These are phyloP conservation scores for Serendipita vermifera DNA, from an alignment of 768 basidiomycete species.

Conservation along the genomic window DNA sequence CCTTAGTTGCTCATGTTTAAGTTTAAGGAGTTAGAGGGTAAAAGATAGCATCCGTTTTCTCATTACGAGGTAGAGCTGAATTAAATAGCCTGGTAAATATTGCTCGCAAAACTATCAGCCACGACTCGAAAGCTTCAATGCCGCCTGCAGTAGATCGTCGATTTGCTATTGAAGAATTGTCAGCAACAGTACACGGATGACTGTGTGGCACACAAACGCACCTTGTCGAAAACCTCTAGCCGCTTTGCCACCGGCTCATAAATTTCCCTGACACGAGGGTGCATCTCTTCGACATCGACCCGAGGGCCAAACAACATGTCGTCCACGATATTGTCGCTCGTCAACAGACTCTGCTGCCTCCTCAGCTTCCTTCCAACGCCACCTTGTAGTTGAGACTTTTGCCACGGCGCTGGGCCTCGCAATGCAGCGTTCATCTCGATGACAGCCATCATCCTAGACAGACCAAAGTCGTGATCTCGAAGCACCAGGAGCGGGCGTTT, in stretches of 20 bases:
- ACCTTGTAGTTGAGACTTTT: background rate
- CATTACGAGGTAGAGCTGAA: too few species aligned
- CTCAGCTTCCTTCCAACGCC: background rate
- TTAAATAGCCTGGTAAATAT: too few species aligned
- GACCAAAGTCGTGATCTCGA: constrained; percentile 63
- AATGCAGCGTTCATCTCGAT: constrained; percentile 51
- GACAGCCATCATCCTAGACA: constrained; percentile 74
- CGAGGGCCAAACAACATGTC: constrained; percentile 48
- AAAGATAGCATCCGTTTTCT: too few species aligned
- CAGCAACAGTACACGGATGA: background rate
- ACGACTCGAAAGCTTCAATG: background rate
- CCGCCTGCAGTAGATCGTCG: background rate
- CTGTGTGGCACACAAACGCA: constrained; percentile 23
- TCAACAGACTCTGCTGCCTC: background rate
- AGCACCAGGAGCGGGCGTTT: constrained; percentile 19
- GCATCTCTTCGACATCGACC: constrained; percentile 47
- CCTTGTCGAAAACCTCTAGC: constrained; percentile 72
- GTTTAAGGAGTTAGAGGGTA: too few species aligned
- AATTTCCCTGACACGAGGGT: constrained; percentile 58
- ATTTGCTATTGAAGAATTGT: background rate
- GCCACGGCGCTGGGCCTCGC: background rate
- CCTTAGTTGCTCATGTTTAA: too few species aligned
- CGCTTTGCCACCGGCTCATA: constrained; percentile 58
- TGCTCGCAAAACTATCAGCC: constrained; percentile 9
- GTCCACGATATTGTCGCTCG: constrained; percentile 21